Conservation (phyloP, 2,329 filamentous ascomycete species). For the Epichloe gansuensis region DNA sequence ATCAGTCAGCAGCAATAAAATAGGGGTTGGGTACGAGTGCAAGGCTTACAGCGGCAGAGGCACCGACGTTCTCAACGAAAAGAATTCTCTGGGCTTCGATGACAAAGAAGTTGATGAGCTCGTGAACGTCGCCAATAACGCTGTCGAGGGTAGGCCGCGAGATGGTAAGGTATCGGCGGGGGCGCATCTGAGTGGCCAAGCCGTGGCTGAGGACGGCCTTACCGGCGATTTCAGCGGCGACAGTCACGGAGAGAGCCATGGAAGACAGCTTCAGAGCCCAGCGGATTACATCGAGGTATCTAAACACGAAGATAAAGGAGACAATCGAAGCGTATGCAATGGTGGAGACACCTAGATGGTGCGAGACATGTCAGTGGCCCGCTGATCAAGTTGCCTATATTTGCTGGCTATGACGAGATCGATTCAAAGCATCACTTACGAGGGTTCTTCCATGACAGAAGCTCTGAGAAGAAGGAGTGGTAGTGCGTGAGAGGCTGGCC, state of each 20-base stretch:
- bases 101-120: slow-evolving; percentile 59
- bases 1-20: not conserved
- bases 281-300: slow-evolving; percentile 54
- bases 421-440: slow-evolving; percentile 28
- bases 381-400: slow-evolving; percentile 1
- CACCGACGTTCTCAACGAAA: slow-evolving; percentile 53
- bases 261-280: slow-evolving; percentile 54
- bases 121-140: slow-evolving; percentile 50
- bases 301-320: slow-evolving; percentile 45
- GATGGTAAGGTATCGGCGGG: slow-evolving; percentile 54
- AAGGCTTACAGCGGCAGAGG: slow-evolving; percentile 45
- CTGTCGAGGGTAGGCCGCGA: slow-evolving; percentile 48
- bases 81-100: slow-evolving; percentile 57
- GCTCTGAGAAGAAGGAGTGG: slow-evolving; percentile 57
- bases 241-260: slow-evolving; percentile 46
- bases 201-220: slow-evolving; percentile 49
- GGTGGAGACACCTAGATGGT: slow-evolving; percentile 42
- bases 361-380: not conserved
- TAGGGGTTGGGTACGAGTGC: slow-evolving; percentile 6
- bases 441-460: slow-evolving; percentile 57
- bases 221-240: slow-evolving; percentile 47
- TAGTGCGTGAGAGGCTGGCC: slow-evolving; percentile 55
- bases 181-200: slow-evolving; percentile 51
- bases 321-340: slow-evolving; percentile 50
- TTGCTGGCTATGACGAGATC: not conserved